Percentiles rank a stretch among this genome's conserved stretches.
Evolutionary conservation across 2,329 filamentous ascomycete genomes (phyloP).

Genomic region (Neoarthrinium moseri): DNA sequence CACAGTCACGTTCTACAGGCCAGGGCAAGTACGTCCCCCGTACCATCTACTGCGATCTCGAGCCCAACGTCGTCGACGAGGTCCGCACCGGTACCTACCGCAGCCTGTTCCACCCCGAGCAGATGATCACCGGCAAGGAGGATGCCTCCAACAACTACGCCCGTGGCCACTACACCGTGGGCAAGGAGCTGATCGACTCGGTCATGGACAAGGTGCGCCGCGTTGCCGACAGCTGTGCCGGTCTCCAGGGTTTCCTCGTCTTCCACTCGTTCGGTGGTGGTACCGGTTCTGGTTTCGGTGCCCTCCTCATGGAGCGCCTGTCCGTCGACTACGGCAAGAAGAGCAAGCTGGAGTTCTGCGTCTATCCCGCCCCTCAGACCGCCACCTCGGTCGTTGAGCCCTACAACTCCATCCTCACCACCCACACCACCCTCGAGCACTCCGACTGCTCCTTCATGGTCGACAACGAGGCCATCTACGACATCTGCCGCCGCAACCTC

Average conservation of each 20-base stretch:
- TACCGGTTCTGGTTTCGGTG: conserved; percentile 97
- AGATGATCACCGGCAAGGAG: conserved; percentile 99
- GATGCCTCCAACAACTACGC: conserved; percentile 99
- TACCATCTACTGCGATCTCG: conserved; percentile 99
- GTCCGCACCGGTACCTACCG: conserved; percentile 97
- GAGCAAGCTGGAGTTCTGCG: conserved; percentile 99
- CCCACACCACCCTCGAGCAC: conserved; percentile 98
- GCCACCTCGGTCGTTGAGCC: conserved; percentile 98
- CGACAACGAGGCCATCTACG: conserved; percentile 99
- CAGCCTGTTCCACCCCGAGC: conserved; percentile 95
- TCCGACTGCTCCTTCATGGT: conserved; percentile 99
- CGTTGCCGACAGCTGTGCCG: conserved; percentile 95
- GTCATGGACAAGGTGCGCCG: conserved; percentile 97
- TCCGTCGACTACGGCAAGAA: conserved; percentile 99
- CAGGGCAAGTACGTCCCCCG: conserved; percentile 99
- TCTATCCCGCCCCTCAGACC: conserved; percentile 96
- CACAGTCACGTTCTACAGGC: conserved; percentile 61
- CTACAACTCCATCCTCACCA: conserved; percentile 99
- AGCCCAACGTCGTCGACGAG: conserved; percentile 99
- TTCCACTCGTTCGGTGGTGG: conserved; percentile 99
- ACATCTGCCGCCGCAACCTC: conserved; percentile 97
- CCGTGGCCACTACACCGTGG: conserved; percentile 98
- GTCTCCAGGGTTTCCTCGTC: conserved; percentile 97
- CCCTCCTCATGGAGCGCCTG: conserved; percentile 96
- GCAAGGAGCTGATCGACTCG: conserved; percentile 98